These are phyloP conservation scores for Lentinula guzmanii DNA, from an alignment of 768 basidiomycete genomes.

Conservation along the genomic window DNA sequence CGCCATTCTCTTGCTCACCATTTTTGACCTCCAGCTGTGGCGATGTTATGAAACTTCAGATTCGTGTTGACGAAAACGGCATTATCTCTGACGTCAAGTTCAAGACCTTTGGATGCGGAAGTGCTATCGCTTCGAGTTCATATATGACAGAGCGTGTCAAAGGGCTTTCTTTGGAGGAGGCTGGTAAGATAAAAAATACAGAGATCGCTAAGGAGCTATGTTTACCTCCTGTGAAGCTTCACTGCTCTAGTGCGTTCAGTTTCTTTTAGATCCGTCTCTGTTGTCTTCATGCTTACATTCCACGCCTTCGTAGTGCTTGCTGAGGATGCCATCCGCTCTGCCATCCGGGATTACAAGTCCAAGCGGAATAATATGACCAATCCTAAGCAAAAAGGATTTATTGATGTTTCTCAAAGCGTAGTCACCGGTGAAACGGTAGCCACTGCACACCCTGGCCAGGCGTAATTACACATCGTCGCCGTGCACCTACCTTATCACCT, in stretches of 20 bases:
- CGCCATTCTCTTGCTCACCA: background rate
- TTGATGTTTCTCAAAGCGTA: slow-evolving; percentile 61
- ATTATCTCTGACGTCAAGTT: slow-evolving; percentile 98
- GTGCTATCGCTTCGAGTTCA: slow-evolving; percentile 94
- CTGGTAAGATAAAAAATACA: slow-evolving; percentile 96
- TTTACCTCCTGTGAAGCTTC: slow-evolving; percentile 92
- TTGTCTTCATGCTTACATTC: slow-evolving; percentile 1
- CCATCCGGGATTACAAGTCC: slow-evolving; percentile 90
- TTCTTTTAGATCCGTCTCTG: slow-evolving; percentile 1
- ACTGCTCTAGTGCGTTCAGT: slow-evolving; percentile 77
- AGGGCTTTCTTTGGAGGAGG: slow-evolving; percentile 89
- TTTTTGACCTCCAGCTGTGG: slow-evolving; percentile 58
- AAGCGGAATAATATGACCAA: slow-evolving; percentile 60
- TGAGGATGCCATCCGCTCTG: slow-evolving; percentile 97
- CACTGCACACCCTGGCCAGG: slow-evolving; percentile 40
- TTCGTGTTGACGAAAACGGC: slow-evolving; percentile 90
- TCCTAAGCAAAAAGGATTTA: slow-evolving; percentile 55
- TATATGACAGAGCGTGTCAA: slow-evolving; percentile 99
- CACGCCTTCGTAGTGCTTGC: slow-evolving; percentile 68
- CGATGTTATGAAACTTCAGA: slow-evolving; percentile 99
- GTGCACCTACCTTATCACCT: background rate
- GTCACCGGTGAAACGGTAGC: slow-evolving; percentile 49
- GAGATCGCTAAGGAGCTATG: slow-evolving; percentile 98
- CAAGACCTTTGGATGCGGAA: slow-evolving; percentile 99
- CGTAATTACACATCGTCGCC: slow-evolving; percentile 12